Evolutionary conservation across 73 alveolate species (phyloP).

Genomic region (Blepharisma stoltei): DNA sequence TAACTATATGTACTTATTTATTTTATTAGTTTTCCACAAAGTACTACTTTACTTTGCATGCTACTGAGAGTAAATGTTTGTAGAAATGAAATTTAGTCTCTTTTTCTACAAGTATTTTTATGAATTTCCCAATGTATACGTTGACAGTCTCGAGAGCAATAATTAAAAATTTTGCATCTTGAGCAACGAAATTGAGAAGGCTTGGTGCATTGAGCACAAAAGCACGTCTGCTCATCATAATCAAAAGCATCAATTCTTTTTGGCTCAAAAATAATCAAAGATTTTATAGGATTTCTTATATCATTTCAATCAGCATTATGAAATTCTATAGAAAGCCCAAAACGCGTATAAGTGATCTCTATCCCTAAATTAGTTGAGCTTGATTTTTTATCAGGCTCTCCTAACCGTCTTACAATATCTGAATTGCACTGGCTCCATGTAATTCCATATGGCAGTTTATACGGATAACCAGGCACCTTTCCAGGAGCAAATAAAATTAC

Average conservation of each 20-base stretch:
- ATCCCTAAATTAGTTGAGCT: background rate
- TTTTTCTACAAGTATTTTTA: background rate
- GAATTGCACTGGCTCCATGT: background rate
- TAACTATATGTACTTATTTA: no score
- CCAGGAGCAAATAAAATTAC: no score
- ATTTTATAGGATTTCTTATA: background rate
- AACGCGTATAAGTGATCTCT: background rate
- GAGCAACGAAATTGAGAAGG: background rate
- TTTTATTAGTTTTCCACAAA: no score
- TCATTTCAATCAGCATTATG: slow-evolving; percentile 6
- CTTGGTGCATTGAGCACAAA: background rate
- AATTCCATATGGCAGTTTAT: slow-evolving; percentile 10
- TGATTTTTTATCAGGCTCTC: slow-evolving; percentile 24
- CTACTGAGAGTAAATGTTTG: no score
- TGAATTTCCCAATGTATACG: background rate
- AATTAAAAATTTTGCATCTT: background rate
- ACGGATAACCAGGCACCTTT: background rate
- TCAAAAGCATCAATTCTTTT: background rate
- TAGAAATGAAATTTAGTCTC: no score
- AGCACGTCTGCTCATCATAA: background rate
- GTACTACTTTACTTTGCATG: no score
- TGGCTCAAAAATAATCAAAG: slow-evolving; percentile 15
- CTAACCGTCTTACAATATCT: slow-evolving; percentile 1
- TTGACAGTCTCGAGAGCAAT: slow-evolving; percentile 23
- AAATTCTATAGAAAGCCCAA: slow-evolving; percentile 13